Evolutionary conservation across 2,329 filamentous ascomycete genomes (phyloP), one percentile per base, ranked within the genome.

Genomic region (Phialemoniopsis sp.): DNA sequence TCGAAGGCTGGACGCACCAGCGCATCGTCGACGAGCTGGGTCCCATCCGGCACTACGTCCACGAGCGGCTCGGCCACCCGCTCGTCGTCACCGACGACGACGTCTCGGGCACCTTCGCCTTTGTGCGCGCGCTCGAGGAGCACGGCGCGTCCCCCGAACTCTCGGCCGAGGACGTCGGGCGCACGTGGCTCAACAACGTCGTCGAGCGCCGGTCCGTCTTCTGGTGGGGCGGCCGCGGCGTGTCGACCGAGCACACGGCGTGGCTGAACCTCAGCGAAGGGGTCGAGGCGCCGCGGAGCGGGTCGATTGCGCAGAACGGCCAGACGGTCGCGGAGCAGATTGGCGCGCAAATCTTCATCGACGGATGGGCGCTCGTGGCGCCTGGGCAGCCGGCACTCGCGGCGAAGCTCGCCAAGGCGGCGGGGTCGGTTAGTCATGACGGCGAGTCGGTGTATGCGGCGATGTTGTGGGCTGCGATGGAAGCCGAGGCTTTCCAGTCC

Each of bases 171-270:
- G 14, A 45, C 13, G 39, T 54, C 30, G 51, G 50, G 3, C 44
- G 44, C 38, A 52, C 51, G 2, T 54, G 54, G 54, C 39, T 56
- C 4, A 56, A 57, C 38, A 49, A 49, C 9, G 46, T 54, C 14
- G 53, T 57, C 30, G 45, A 52, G 19, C 36, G 46, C 8, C 47
- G 48, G 1, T 51, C 53, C 9, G 46, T 58, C 34, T 57, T 62
- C 30, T 60, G 57, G 57, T 62, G 58, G 58, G 57, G 57, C 10
- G 59, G 59, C 12, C 46, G 49, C 13, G 59, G 59, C 6, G 51
- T 60, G 13, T 55, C 51, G 1, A 61, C 59, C 2, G 59, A 62
- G 36, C 58, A 62, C 26, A 62, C 59, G 8, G 54, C 54, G 5
- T 61, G 46, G 29, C 42, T 60, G 2, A 61, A 64, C 36, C 43